Base-by-base conservation (phyloP, 2,329 filamentous ascomycete species). In the Geosmithia putterillii region DNA sequence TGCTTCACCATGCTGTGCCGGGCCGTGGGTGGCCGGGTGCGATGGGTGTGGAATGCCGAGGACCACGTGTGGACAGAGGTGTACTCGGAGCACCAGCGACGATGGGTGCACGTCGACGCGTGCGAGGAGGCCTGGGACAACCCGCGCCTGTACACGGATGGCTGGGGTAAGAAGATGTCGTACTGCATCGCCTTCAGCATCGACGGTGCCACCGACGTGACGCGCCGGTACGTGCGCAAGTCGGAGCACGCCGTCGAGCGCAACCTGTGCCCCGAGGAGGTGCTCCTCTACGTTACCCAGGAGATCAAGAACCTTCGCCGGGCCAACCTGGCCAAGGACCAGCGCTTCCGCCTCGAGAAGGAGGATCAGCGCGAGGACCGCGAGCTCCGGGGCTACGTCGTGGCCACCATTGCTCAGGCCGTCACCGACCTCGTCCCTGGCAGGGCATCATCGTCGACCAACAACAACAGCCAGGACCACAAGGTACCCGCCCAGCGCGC, bases 1-100 rank as follows among this genome's bases (percentile, higher is more conserved):
- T 95, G 89, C 71, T 98, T 98, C 67, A 90, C 83, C 66, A 96
- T 96, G 92, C 74, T 98, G 42, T 96, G 90, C 69, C 79, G 90
- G 47, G 92, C 92, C 4, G 79, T 96, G 14, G 90, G 90, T 41
- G 86, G 84, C 47, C 78, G 90, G 47, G 88, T 95, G 20, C 79
- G 92, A 55, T 98, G 92, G 92, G 84, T 98, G 10, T 98, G 92
- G 92, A 96, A 96, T 53, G 83, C 84, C 23, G 92, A 96, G 62
- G 92, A 96, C 60, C 86, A 95, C 57, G 86, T 95, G 21, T 98
- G 92, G 92, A 95, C 89, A 1, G 92, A 96, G 55, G 83, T 96
- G 14, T 98, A 95, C 66, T 95, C 89, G 2, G 86, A 92, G 49
- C 88, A 95, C 63, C 83, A 90, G 57, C 81, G 84, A 60, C 79